Evolutionary conservation across 352 stramenopile genomes (phyloP).

Genomic region (Phytophthora litchii): DNA sequence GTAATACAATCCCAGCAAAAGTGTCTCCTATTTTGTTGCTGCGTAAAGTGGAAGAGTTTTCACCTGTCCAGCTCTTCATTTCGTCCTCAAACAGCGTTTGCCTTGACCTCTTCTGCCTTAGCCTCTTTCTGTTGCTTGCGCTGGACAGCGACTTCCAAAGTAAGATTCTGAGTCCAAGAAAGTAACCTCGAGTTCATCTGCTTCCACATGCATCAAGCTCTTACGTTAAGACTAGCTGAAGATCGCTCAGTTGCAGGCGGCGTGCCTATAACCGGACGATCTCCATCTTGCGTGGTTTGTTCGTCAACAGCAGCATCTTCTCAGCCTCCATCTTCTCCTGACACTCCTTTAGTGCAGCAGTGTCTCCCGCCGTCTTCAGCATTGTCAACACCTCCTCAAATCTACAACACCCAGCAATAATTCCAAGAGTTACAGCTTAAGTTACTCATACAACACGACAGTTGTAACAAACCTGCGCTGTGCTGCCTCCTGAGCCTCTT

Average conservation of each 20-base stretch:
- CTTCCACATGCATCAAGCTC: no score
- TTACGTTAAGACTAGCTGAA: no score
- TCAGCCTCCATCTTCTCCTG: slow-evolving; percentile 27
- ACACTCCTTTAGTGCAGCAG: slow-evolving; percentile 29
- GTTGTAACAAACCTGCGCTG: slow-evolving; percentile 22
- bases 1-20: slow-evolving; percentile 33
- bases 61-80: slow-evolving; percentile 77
- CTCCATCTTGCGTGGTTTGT: slow-evolving; percentile 41
- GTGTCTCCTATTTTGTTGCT: slow-evolving; percentile 21
- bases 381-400: slow-evolving; percentile 39
- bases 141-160: slow-evolving; percentile 55
- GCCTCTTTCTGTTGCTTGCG: slow-evolving; percentile 74
- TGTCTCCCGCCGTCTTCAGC: slow-evolving; percentile 30
- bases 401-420: slow-evolving; percentile 8
- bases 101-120: slow-evolving; percentile 65
- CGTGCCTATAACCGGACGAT: slow-evolving; percentile 44
- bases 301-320: slow-evolving; percentile 26
- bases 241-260: background rate
- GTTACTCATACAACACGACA: background rate
- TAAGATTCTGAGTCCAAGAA: no score
- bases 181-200: no score
- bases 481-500: slow-evolving; percentile 20
- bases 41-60: slow-evolving; percentile 9
- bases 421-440: background rate
- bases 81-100: slow-evolving; percentile 71